Evolutionary conservation across 2,329 filamentous ascomycete genomes (phyloP), one percentile per base, ranked within the genome.

Genomic region (Sordariomycetes sp.): DNA sequence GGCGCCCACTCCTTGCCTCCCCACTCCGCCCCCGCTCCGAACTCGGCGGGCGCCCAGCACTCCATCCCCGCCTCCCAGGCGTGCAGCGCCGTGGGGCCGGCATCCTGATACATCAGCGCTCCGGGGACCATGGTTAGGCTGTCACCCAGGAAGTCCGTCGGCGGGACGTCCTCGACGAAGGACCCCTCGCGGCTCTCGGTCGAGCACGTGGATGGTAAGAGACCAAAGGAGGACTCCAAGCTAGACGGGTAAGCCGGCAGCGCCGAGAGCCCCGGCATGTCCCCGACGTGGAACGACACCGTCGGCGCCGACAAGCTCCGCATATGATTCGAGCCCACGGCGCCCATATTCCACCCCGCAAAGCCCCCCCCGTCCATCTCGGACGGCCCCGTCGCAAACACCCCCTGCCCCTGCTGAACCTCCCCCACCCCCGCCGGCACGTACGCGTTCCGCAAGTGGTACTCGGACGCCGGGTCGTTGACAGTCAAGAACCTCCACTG

Each of bases 401-500:
- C n/a, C 15, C 20, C n/a, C 15, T 34, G n/a, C 2, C n/a, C n/a
- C n/a, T 24, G 22, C 45, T 15, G 24, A 24, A 13, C 24, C 10
- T 52, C 20, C 25, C 32, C n/a, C 45, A 12, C 22, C 34, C 20
- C 48, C n/a, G n/a, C 20, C n/a, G 25, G 48, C 13, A 62, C 35
- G 57, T 66, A 66, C 10, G 72, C 71, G 62, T 70, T 70, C 64
- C 77, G 74, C 68, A 81, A 78, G 63, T 83, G 79, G 59, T 79
- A 76, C 52, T 77, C 73, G n/a, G 78, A 81, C 60, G 77, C 76
- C 34, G 80, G 79, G 62, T 83, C 80, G 58, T 82, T 74, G 57
- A 81, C 76, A 12, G 79, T 82, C 58, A 86, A 68, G 72, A 83
- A 85, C 25, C 79, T 74, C 82, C 82, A 85, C 52, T 57, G 51